These are phyloP conservation scores for Thermochaetoides dissita DNA, from an alignment of 2,329 filamentous ascomycete species.

Conservation along the genomic window DNA sequence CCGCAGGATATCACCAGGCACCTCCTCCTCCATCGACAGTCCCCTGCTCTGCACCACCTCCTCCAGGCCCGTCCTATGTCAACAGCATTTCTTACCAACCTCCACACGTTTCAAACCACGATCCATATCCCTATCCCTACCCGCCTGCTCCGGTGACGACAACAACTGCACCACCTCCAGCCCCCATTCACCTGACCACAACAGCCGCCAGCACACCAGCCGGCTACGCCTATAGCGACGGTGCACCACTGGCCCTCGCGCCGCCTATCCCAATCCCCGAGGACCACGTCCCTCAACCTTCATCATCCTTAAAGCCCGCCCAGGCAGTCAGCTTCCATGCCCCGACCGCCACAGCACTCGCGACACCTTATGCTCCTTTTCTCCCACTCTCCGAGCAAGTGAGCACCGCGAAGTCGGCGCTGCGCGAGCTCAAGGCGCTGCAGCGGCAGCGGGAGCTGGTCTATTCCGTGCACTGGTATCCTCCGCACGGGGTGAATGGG, in stretches of 20 bases:
- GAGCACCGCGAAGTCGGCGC: constrained; percentile 17
- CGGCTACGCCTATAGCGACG: not conserved
- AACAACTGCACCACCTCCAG: not conserved
- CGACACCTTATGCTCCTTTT: not conserved
- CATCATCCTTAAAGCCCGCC: too few relatives aligned
- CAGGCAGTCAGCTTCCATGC: too few relatives aligned
- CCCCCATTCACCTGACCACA: not conserved
- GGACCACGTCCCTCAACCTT: too few relatives aligned
- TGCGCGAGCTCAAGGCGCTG: constrained; percentile 23
- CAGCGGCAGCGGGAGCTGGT: constrained; percentile 17
- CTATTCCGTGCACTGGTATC: too few relatives aligned
- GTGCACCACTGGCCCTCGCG: not conserved
- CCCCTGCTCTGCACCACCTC: not conserved
- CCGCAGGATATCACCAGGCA: not conserved
- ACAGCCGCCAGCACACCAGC: not conserved
- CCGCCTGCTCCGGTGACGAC: not conserved
- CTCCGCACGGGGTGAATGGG: too few relatives aligned
- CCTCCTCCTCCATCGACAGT: not conserved
- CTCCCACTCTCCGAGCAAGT: constrained; percentile 12
- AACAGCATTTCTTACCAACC: not conserved
- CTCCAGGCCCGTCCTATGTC: not conserved
- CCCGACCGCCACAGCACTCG: not conserved
- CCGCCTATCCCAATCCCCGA: too few relatives aligned
- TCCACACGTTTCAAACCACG: constrained; percentile 3
- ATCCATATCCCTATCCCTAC: not conserved